Base-by-base conservation (phyloP, 2,329 filamentous ascomycete species). In the Dothiorella sarmentorum region DNA sequence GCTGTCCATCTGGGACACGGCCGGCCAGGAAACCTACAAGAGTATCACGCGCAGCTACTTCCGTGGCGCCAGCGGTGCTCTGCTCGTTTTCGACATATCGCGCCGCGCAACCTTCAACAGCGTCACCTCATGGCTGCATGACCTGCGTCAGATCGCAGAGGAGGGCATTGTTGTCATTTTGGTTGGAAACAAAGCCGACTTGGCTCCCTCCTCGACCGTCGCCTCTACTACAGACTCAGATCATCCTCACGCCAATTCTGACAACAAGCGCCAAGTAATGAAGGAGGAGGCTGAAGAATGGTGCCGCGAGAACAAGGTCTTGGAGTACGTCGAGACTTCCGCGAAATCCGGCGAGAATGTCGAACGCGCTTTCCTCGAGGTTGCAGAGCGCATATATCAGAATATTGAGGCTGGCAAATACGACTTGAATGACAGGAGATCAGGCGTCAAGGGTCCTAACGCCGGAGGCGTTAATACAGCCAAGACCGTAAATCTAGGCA, bases 11-110 rank as follows among this genome's bases (percentile, higher is more conserved):
- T 97, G 93, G 93, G 93, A 97, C 71, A 97, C 93, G 0, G 93
- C 93, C 15, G 93, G 93, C 24, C 93, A 97, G 74, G 93, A 97
- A 78, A 96, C 91, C 11, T 97, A 97, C 80, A 97, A 97, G 74
- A 93, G 89, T 43, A 94, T 97, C 60, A 97, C 93, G 7, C 82
- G 93, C 57, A 94, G 89, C 62, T 97, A 97, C 77, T 96, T 96
- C 75, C 88, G 92, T 56, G 92, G 91, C 67, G 86, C 87, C 37
- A 85, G 82, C 0, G 87, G 87, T 29, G 87, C 87, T 4, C 81
- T 99, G 13, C 84, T 99, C 24, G 94, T 99, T 62, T 99, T 97
- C 71, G 94, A 99, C 74, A 93, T 99, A 64, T 90, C 90, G 26
- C 84, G 94, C 60, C 86, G 86, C 51, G 82, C 86, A 53, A 97